phyloP scores from a whole-genome alignment of 1,284 basidiomycete species.

The Leccinum pseudoinsigne region DNA sequence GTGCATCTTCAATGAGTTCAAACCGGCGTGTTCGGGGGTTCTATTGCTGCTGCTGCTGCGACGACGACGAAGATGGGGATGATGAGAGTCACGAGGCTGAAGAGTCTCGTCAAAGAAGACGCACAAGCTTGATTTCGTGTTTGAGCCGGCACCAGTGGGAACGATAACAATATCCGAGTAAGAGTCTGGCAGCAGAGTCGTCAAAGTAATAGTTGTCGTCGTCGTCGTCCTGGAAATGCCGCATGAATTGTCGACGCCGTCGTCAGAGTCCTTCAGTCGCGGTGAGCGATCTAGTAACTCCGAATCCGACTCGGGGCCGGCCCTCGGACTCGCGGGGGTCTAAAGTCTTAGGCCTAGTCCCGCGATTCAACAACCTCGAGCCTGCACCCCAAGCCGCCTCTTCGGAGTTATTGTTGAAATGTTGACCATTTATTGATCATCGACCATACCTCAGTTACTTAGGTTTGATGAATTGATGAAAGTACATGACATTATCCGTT shows the following conservation, averaged over 20 bases:
- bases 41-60: not conserved
- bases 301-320: constrained; percentile 17
- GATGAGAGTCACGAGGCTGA: not conserved
- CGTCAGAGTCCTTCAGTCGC: not conserved
- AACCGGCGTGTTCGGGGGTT: not conserved
- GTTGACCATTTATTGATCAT: too few species aligned
- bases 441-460: too few species aligned
- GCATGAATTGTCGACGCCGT: constrained; percentile 18
- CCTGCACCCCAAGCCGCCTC: too few species aligned
- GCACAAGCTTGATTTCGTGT: not conserved
- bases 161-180: not conserved
- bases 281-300: constrained; percentile 15
- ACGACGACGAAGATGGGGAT: not conserved
- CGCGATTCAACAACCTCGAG: too few species aligned
- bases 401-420: too few species aligned
- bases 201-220: constrained; percentile 1
- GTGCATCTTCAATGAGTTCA: constrained; percentile 17
- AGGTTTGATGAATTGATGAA: too few species aligned
- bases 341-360: not conserved
- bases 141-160: not conserved
- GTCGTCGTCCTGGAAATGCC: constrained; percentile 19
- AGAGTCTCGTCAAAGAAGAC: not conserved
- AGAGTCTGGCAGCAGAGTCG: not conserved
- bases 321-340: not conserved
- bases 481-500: too few species aligned